Conservation (phyloP, 179 eudicot species). For the Gypsophila paniculata region DNA sequence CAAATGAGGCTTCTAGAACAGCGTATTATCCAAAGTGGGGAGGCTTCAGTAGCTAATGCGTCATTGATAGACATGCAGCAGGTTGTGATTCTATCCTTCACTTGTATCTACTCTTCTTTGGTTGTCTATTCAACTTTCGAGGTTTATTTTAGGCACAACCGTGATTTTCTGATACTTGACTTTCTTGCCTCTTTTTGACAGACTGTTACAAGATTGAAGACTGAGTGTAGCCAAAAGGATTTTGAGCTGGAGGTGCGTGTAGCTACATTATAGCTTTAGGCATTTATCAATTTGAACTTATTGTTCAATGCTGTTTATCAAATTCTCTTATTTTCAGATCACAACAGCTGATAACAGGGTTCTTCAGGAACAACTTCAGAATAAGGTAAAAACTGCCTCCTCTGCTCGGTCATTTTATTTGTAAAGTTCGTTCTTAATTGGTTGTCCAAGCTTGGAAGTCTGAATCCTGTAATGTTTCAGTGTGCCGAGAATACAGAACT, state of each 20-base stretch:
- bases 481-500: conserved; percentile 68
- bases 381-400: conserved; percentile 55
- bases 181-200: conserved; percentile 27
- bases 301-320: not conserved
- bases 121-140: not conserved
- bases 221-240: conserved; percentile 79
- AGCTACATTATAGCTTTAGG: not conserved
- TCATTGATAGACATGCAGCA: conserved; percentile 90
- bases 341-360: conserved; percentile 90
- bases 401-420: not conserved
- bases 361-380: conserved; percentile 93
- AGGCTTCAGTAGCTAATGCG: conserved; percentile 77
- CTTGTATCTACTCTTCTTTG: not conserved
- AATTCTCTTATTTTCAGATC: conserved; percentile 45
- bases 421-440: not conserved
- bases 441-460: not conserved
- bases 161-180: not conserved
- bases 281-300: no score
- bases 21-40: conserved; percentile 72
- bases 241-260: conserved; percentile 89
- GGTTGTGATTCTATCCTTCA: conserved; percentile 38
- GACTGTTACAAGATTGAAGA: conserved; percentile 75
- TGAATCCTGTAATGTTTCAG: conserved; percentile 35
- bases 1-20: conserved; percentile 89
- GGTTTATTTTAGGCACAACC: not conserved